Evolutionary conservation across 2,329 filamentous ascomycete species (phyloP).

Genomic region (Botrytis fragariae): DNA sequence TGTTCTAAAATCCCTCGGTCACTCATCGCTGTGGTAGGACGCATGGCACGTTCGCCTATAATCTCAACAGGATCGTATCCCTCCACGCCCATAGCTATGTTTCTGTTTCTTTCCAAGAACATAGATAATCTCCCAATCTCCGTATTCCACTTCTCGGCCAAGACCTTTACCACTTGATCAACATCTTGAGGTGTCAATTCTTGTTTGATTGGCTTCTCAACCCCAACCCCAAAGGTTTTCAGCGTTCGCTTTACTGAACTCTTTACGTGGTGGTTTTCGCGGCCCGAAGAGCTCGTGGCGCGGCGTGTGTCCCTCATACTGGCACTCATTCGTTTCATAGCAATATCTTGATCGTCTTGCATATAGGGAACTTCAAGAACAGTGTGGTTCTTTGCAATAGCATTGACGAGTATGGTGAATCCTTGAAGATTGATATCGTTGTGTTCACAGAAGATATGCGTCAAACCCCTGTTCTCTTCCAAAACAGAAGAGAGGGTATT

Average conservation of each 20-base stretch:
- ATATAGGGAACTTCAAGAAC: conserved; percentile 62
- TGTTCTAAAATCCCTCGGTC: conserved; percentile 37
- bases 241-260: conserved; percentile 36
- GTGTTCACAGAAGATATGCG: conserved; percentile 67
- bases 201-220: conserved; percentile 28
- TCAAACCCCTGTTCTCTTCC: conserved; percentile 59
- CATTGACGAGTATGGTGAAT: conserved; percentile 66
- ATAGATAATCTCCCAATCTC: conserved; percentile 33
- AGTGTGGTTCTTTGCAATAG: conserved; percentile 62
- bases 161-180: conserved; percentile 34
- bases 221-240: conserved; percentile 32
- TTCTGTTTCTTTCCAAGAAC: conserved; percentile 37
- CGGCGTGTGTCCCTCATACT: conserved; percentile 32
- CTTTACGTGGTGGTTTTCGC: conserved; percentile 30
- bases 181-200: conserved; percentile 38
- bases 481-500: conserved; percentile 68
- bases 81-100: conserved; percentile 33
- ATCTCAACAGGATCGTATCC: conserved; percentile 20
- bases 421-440: conserved; percentile 71
- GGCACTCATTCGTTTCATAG: conserved; percentile 51
- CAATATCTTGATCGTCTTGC: conserved; percentile 58
- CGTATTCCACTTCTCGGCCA: conserved; percentile 36
- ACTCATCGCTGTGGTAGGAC: conserved; percentile 37
- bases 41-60: conserved; percentile 31
- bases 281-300: conserved; percentile 17